Conservation (phyloP, 768 basidiomycete genomes). For the Clathrus columnatus region DNA sequence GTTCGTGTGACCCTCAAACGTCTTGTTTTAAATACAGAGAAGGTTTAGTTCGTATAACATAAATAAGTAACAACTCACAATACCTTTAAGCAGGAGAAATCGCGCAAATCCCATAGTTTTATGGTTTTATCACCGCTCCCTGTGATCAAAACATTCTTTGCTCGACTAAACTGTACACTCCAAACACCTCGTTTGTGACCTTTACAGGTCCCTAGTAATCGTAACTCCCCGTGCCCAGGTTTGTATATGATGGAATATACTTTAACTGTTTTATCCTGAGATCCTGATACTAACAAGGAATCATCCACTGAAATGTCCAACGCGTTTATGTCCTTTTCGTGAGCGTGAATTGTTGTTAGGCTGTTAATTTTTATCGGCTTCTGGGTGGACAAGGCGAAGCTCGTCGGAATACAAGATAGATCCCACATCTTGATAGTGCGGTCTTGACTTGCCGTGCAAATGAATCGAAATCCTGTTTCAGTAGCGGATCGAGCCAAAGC, state of each 20-base stretch:
- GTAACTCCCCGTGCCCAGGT: constrained; percentile 57
- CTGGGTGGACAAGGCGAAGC: constrained; percentile 16
- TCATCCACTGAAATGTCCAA: constrained; percentile 91
- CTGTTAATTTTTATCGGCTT: constrained; percentile 50
- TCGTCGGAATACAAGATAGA: constrained; percentile 40
- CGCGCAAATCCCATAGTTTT: constrained; percentile 88
- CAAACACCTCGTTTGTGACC: constrained; percentile 97
- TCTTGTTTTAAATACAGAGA: constrained; percentile 32
- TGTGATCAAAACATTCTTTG: constrained; percentile 80
- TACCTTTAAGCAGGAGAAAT: constrained; percentile 77
- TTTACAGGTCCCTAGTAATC: constrained; percentile 77
- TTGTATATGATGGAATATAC: constrained; percentile 70
- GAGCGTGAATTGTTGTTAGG: constrained; percentile 79
- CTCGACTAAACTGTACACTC: constrained; percentile 80
- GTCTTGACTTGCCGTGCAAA: constrained; percentile 96
- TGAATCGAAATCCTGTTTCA: constrained; percentile 37
- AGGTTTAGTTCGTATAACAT: too few relatives aligned
- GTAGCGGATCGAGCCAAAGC: constrained; percentile 55
- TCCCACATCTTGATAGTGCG: constrained; percentile 99
- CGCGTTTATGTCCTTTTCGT: constrained; percentile 98
- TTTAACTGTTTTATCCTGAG: constrained; percentile 93
- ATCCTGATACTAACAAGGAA: constrained; percentile 80
- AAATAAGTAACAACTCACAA: constrained; percentile 5
- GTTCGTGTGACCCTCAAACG: constrained; percentile 97
- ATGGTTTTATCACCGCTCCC: constrained; percentile 95